phyloP scores from a whole-genome alignment of 192 early-diverging fungal species.

The Diversispora eburnea region DNA sequence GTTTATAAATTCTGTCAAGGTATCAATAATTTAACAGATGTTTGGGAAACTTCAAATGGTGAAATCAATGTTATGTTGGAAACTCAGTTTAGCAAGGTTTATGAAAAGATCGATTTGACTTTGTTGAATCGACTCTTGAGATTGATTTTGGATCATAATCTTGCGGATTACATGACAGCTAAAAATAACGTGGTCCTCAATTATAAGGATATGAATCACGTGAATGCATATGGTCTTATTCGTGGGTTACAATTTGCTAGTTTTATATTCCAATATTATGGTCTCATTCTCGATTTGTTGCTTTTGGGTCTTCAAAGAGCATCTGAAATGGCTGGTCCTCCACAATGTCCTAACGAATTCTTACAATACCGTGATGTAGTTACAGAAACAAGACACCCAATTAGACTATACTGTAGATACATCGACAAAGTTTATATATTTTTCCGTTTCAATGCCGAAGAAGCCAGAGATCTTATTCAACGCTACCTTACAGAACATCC shows the following conservation, averaged over 20 bases:
- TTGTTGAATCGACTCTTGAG: slow-evolving; percentile 90
- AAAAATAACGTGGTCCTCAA: slow-evolving; percentile 98
- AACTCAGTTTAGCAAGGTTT: slow-evolving; percentile 85
- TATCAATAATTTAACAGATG: slow-evolving; percentile 93
- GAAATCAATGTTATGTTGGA: slow-evolving; percentile 97
- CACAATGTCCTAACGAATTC: slow-evolving; percentile 91
- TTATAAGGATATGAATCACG: slow-evolving; percentile 99
- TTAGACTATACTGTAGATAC: slow-evolving; percentile 93
- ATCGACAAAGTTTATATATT: slow-evolving; percentile 92
- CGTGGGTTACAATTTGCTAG: slow-evolving; percentile 97
- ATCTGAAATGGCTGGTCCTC: slow-evolving; percentile 94
- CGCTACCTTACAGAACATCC: slow-evolving; percentile 97
- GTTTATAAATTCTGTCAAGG: slow-evolving; percentile 96
- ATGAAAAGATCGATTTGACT: slow-evolving; percentile 97
- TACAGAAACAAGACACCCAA: slow-evolving; percentile 94
- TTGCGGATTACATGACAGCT: slow-evolving; percentile 99
- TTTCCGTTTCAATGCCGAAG: slow-evolving; percentile 90
- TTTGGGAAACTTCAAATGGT: slow-evolving; percentile 89
- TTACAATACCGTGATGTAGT: slow-evolving; percentile 90
- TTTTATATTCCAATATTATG: slow-evolving; percentile 99
- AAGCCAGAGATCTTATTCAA: slow-evolving; percentile 92
- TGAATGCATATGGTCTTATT: slow-evolving; percentile 94
- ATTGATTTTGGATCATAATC: slow-evolving; percentile 96
- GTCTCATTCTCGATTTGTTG: slow-evolving; percentile 91
- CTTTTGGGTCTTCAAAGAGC: slow-evolving; percentile 92